Conservation (phyloP, 2,329 filamentous ascomycete genomes). For the Colletotrichum acutatum region DNA sequence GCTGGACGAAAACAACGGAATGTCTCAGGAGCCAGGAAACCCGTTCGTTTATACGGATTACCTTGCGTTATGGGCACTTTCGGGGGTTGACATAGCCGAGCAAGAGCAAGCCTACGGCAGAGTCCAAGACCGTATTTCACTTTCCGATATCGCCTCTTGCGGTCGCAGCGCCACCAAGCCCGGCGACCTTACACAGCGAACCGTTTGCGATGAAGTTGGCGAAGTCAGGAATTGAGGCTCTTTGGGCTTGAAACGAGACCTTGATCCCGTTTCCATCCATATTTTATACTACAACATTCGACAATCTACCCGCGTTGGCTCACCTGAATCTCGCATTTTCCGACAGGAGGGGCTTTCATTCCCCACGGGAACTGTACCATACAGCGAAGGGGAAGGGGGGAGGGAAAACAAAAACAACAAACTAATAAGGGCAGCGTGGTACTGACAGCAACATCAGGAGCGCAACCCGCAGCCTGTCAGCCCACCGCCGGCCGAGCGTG, state of each 20-base stretch:
- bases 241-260: conserved; percentile 5
- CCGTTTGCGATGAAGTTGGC: conserved; percentile 8
- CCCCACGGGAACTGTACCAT: conserved; percentile 21
- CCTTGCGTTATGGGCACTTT: neutral
- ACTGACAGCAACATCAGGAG: neutral
- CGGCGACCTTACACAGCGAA: neutral
- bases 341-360: conserved; percentile 17
- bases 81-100: no score
- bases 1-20: conserved; percentile 13
- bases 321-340: conserved; percentile 35
- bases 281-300: conserved; percentile 19
- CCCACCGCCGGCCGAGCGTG: neutral
- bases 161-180: neutral
- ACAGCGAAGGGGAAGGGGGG: neutral
- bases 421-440: neutral
- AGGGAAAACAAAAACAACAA: neutral
- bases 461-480: neutral
- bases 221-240: conserved; percentile 15
- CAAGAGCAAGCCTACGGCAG: neutral
- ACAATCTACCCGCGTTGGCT: conserved; percentile 34
- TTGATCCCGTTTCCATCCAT: neutral
- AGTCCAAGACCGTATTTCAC: conserved; percentile 15
- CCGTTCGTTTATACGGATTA: neutral
- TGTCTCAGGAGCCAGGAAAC: neutral
- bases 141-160: conserved; percentile 9